These are phyloP conservation scores for Arctostaphylos glauca DNA, from an alignment of 148 eudicot genomes.

Conservation along the genomic window DNA sequence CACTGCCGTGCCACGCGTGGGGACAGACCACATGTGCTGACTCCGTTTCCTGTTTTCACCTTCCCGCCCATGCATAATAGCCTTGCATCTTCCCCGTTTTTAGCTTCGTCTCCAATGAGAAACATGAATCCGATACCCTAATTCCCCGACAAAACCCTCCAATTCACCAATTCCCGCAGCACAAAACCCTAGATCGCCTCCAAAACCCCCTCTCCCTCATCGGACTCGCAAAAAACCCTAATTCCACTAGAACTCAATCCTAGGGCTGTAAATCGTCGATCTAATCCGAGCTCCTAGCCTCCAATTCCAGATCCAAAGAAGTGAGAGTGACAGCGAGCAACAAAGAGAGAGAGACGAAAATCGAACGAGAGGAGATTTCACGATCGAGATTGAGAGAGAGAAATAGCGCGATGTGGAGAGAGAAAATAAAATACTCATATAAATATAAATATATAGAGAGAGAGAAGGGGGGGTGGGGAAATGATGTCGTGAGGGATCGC, in stretches of 20 bases:
- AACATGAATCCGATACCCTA: constrained; percentile 25
- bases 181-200: constrained; percentile 22
- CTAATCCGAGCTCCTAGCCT: not conserved
- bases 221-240: constrained; percentile 15
- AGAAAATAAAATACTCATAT: constrained; percentile 6
- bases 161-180: constrained; percentile 1
- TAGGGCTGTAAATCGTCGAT: not conserved
- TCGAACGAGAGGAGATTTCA: constrained; percentile 14
- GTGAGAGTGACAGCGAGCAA: not conserved
- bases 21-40: constrained; percentile 46
- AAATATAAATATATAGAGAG: not conserved
- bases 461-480: not conserved
- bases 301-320: constrained; percentile 14
- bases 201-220: not conserved
- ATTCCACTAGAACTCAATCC: not conserved
- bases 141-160: not conserved
- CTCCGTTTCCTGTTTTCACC: constrained; percentile 34
- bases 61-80: constrained; percentile 29
- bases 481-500: constrained; percentile 23
- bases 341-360: constrained; percentile 16
- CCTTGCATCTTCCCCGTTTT: constrained; percentile 32
- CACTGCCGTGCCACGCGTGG: constrained; percentile 20
- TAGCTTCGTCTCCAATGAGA: constrained; percentile 5
- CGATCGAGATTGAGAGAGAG: constrained; percentile 24
- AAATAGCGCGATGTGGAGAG: not conserved